Conservation (phyloP, 768 basidiomycete genomes). For the Erythrobasidium yunnanense region DNA sequence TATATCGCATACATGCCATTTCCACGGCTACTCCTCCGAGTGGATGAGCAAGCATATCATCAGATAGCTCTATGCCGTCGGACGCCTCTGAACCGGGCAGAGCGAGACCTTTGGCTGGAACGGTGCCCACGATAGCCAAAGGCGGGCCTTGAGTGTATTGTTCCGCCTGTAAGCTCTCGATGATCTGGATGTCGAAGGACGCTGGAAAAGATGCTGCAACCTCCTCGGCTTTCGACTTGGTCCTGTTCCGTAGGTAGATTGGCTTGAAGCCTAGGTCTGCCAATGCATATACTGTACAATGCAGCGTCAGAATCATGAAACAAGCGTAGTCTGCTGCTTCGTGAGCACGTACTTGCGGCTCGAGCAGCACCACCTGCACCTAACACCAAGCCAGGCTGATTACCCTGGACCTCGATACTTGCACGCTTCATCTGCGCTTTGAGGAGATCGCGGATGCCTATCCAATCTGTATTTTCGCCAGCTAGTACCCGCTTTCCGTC, state of each 20-base stretch:
- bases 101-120: conserved; percentile 57
- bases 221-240: conserved; percentile 58
- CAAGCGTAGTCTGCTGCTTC: no score
- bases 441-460: conserved; percentile 58
- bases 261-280: conserved; percentile 54
- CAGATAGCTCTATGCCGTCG: conserved; percentile 49
- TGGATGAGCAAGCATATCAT: conserved; percentile 49
- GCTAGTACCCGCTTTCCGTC: conserved; percentile 52
- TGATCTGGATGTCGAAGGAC: conserved; percentile 52
- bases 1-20: no score
- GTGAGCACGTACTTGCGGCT: no score
- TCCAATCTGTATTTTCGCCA: conserved; percentile 94
- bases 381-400: conserved; percentile 61
- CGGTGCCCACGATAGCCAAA: conserved; percentile 72
- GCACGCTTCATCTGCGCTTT: conserved; percentile 1
- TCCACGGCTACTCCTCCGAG: conserved; percentile 69
- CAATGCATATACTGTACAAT: conserved; percentile 77
- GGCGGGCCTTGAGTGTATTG: conserved; percentile 44
- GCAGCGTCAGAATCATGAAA: no score
- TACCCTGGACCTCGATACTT: conserved; percentile 29
- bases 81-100: conserved; percentile 28
- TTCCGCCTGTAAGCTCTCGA: conserved; percentile 48
- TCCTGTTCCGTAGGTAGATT: conserved; percentile 82
- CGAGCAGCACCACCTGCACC: conserved; percentile 91
- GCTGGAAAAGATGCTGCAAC: conserved; percentile 59